These are phyloP conservation scores for Mycena citricolor DNA, from an alignment of 1,284 basidiomycete species.

Conservation along the genomic window DNA sequence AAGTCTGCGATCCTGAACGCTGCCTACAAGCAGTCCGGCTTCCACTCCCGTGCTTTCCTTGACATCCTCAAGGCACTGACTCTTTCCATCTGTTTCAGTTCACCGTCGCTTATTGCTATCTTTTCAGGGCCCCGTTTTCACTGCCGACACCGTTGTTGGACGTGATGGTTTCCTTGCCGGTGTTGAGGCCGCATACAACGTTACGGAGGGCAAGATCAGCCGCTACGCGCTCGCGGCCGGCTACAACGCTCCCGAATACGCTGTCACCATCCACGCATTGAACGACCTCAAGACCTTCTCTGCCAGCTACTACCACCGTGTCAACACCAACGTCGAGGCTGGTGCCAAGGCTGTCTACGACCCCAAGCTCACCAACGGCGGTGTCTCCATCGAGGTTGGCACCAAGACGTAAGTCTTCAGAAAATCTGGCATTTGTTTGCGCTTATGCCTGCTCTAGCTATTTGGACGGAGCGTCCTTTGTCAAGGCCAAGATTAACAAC, in stretches of 20 bases:
- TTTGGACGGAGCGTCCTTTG: slow-evolving; percentile 87
- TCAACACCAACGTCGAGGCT: slow-evolving; percentile 93
- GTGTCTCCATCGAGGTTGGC: slow-evolving; percentile 94
- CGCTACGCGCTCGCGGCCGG: slow-evolving; percentile 92
- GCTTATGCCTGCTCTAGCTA: slow-evolving; percentile 47
- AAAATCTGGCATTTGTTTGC: neutral
- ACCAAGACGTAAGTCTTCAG: slow-evolving; percentile 77
- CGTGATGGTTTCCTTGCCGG: slow-evolving; percentile 98
- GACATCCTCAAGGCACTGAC: slow-evolving; percentile 99
- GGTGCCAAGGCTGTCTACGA: slow-evolving; percentile 98
- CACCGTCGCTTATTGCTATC: slow-evolving; percentile 2
- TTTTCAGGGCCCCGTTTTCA: slow-evolving; percentile 89
- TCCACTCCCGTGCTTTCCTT: slow-evolving; percentile 90
- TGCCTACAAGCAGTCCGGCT: slow-evolving; percentile 94
- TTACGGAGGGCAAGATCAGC: slow-evolving; percentile 89
- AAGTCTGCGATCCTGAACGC: slow-evolving; percentile 84
- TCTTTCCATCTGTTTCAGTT: slow-evolving; percentile 25
- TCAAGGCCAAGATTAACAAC: slow-evolving; percentile 99
- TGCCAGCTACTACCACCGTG: slow-evolving; percentile 99
- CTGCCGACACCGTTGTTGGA: slow-evolving; percentile 92
- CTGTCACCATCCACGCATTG: slow-evolving; percentile 92
- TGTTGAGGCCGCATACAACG: slow-evolving; percentile 96
- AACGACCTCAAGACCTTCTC: slow-evolving; percentile 94
- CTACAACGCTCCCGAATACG: slow-evolving; percentile 96
- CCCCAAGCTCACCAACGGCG: slow-evolving; percentile 85